Evolutionary conservation across 768 basidiomycete species (phyloP).

Genomic region (Panaeolus papilionaceus): DNA sequence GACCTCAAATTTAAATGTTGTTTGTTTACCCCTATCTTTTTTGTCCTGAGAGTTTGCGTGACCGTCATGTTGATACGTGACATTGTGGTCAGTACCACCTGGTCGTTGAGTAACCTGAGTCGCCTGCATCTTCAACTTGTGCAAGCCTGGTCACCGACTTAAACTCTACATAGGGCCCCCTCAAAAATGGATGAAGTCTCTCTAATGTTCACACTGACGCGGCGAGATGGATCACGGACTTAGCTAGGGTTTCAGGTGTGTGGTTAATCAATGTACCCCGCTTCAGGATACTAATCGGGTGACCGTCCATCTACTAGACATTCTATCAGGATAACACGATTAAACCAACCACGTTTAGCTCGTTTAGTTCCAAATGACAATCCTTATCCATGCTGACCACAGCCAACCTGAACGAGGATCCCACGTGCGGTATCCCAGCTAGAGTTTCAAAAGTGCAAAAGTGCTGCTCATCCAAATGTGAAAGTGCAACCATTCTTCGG

Average conservation of each 20-base stretch:
- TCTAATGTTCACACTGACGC: no score
- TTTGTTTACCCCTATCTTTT: no score
- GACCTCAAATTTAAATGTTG: no score
- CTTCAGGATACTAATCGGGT: neutral
- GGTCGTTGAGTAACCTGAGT: no score
- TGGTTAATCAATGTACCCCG: conserved; percentile 1
- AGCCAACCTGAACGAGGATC: neutral
- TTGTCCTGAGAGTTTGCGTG: no score
- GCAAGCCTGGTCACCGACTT: no score
- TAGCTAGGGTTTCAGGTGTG: neutral
- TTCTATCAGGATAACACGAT: neutral
- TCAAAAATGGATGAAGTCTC: no score
- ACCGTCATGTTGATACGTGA: no score
- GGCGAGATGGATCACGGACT: neutral
- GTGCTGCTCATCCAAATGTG: neutral
- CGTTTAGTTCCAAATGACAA: neutral
- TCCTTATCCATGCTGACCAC: neutral
- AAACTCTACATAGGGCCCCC: no score
- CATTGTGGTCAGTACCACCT: no score
- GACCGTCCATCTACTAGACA: neutral
- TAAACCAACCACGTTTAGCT: neutral
- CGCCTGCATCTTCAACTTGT: no score
- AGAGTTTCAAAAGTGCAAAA: neutral
- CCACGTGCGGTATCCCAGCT: neutral
- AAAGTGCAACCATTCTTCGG: neutral